Base-by-base conservation (phyloP, 768 basidiomycete species). In the Guyanaporus albipodus region DNA sequence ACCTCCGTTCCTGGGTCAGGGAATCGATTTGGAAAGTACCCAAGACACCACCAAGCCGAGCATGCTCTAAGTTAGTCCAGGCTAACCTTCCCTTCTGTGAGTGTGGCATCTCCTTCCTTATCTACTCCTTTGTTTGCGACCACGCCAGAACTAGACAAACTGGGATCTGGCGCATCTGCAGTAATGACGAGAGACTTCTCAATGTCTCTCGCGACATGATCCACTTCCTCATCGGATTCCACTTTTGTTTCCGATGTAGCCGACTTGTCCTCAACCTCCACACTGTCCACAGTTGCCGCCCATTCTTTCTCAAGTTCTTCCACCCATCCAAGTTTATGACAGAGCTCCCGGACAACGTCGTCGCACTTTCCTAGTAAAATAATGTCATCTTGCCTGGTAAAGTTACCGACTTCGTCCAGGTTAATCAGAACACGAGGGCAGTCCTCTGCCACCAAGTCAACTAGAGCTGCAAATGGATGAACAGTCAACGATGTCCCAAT, bases 401-500 rank as follows among this genome's bases (percentile, higher is more conserved):
- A 74, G 56, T 80, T 70, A 1, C 92, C 91, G 2, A 91, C 94
- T 2, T 66, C 65, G 49, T 95, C 91, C 35, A 91, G 73, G 62
- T 96, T 96, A 67, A 98, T 83, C 24, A 97, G 75, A n/a, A 95
- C 75, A 2, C 94, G 84, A 3, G 87, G 91, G 56, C 84, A 90
- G 8, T 55, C 54, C 2, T 67, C 49, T 4, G 73, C 70, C 0
- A 86, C 82, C 46, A 76, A 64, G 34, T 70, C 66, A 9, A 85
- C 77, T 19, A 98, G 79, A 1, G 80, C 79, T 6, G 93, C 91
- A 62, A 98, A 96, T 2, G 91, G 91, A 42, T 86, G 81, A 10
- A 93, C 89, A 0, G 80, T 83, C 38, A 95, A 74, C 2, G 91
- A 94, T 0, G 94, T 97, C 22, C 94, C 93, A 55, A 96, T 83